Conservation (phyloP, 306 rosid genomes). For the Alnus glutinosa region DNA sequence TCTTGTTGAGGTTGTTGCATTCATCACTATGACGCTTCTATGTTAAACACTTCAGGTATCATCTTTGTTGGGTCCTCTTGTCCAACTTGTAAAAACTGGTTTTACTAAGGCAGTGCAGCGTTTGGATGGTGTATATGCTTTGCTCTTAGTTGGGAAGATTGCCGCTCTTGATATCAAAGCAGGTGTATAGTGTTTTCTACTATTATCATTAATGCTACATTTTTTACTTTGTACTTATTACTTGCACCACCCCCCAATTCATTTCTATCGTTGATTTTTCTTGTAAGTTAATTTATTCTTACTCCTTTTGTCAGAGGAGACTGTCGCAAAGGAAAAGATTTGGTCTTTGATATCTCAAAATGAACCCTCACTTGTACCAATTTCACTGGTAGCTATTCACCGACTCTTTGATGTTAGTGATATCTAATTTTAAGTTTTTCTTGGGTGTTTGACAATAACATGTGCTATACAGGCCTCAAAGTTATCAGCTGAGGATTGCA, state of each 20-base stretch:
- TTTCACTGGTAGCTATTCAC: slow-evolving; percentile 64
- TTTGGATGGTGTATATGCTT: slow-evolving; percentile 91
- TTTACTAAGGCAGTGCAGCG: slow-evolving; percentile 92
- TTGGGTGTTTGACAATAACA: slow-evolving; percentile 23
- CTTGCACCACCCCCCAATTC: neutral
- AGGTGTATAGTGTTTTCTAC: slow-evolving; percentile 44
- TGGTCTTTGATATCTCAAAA: slow-evolving; percentile 84
- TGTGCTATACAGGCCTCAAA: slow-evolving; percentile 68
- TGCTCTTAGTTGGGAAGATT: slow-evolving; percentile 76
- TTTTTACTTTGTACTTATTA: slow-evolving; percentile 8
- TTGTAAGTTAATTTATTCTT: slow-evolving; percentile 15
- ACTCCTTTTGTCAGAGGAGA: slow-evolving; percentile 61
- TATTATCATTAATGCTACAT: neutral
- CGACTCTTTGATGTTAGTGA: slow-evolving; percentile 15
- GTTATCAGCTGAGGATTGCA: slow-evolving; percentile 72
- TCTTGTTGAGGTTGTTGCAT: slow-evolving; percentile 6
- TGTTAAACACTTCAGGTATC: slow-evolving; percentile 53
- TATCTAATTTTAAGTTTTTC: slow-evolving; percentile 10
- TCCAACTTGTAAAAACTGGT: slow-evolving; percentile 94
- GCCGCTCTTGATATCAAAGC: slow-evolving; percentile 94
- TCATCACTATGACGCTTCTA: slow-evolving; percentile 20
- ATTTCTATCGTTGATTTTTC: slow-evolving; percentile 8
- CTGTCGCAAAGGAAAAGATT: slow-evolving; percentile 77
- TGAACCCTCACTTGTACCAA: slow-evolving; percentile 82
- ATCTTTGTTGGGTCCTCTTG: slow-evolving; percentile 65